phyloP scores from a whole-genome alignment of 148 eudicot species.

The Selenicereus undatus region DNA sequence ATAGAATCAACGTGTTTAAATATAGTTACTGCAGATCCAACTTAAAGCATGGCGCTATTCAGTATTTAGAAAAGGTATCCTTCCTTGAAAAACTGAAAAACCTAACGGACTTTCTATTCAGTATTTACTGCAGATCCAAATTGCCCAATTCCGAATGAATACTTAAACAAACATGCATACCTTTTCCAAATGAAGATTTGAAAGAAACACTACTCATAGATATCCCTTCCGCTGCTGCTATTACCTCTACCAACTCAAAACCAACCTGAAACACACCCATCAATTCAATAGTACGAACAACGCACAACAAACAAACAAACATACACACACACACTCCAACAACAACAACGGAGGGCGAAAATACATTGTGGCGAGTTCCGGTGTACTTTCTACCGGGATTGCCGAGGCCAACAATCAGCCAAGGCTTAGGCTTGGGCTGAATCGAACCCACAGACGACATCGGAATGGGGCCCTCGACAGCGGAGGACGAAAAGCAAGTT shows the following conservation, averaged over 20 bases:
- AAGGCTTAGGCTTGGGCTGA: slow-evolving; percentile 42
- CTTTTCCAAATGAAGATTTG: background rate
- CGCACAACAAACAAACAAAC: background rate
- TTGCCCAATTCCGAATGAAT: background rate
- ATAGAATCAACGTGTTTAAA: no score
- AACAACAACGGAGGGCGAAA: background rate
- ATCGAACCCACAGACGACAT: background rate
- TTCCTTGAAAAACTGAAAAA: background rate
- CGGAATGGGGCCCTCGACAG: background rate
- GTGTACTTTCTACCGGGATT: slow-evolving; percentile 53
- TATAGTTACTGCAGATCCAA: background rate
- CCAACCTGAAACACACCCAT: slow-evolving; percentile 55
- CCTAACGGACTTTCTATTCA: background rate
- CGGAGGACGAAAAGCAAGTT: background rate
- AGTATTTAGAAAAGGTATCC: background rate
- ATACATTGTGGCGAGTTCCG: slow-evolving; percentile 59
- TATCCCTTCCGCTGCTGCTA: slow-evolving; percentile 89
- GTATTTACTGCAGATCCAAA: no score
- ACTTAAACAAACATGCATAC: background rate
- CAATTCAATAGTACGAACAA: background rate
- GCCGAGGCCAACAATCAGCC: slow-evolving; percentile 63
- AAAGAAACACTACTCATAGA: slow-evolving; percentile 35
- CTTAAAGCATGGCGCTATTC: background rate
- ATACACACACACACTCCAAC: background rate
- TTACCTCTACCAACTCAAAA: slow-evolving; percentile 80